Percentiles rank a stretch among this genome's conserved stretches.
Evolutionary conservation across 2,329 filamentous ascomycete genomes (phyloP).

Genomic region (Venturia nashicola): DNA sequence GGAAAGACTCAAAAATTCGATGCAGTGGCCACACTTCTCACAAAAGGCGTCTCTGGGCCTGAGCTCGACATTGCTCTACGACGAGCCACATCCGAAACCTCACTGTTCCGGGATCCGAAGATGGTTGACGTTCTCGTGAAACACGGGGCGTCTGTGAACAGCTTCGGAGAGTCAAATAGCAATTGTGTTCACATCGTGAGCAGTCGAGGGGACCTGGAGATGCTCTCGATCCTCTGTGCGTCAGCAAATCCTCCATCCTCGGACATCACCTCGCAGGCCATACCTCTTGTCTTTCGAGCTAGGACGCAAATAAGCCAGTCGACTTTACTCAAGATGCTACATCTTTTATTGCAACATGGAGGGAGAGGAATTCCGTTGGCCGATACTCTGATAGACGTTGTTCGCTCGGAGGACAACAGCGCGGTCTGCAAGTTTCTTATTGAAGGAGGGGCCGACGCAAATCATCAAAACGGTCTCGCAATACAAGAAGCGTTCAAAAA

Average conservation of each 20-base stretch:
- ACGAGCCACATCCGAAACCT: background rate
- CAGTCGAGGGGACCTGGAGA: background rate
- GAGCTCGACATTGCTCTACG: background rate
- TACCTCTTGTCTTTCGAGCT: constrained; percentile 1
- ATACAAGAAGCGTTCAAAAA: constrained; percentile 6
- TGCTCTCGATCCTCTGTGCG: background rate
- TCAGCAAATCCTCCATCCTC: background rate
- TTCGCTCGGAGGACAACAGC: background rate
- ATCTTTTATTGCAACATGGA: background rate
- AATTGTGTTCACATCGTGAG: constrained; percentile 1
- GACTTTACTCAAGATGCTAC: background rate
- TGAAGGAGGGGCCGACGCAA: background rate
- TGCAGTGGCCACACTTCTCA: background rate
- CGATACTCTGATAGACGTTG: background rate
- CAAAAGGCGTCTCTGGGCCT: constrained; percentile 1
- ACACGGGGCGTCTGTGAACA: background rate
- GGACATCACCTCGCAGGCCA: background rate
- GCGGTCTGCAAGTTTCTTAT: background rate
- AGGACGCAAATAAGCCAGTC: background rate
- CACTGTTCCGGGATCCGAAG: background rate
- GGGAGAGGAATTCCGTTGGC: background rate
- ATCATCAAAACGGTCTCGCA: background rate
- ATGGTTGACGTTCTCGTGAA: background rate
- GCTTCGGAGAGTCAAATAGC: background rate
- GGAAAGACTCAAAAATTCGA: background rate